These are phyloP conservation scores for Cyclotella distinguenda DNA, from an alignment of 108 stramenopile species.

Conservation along the genomic window DNA sequence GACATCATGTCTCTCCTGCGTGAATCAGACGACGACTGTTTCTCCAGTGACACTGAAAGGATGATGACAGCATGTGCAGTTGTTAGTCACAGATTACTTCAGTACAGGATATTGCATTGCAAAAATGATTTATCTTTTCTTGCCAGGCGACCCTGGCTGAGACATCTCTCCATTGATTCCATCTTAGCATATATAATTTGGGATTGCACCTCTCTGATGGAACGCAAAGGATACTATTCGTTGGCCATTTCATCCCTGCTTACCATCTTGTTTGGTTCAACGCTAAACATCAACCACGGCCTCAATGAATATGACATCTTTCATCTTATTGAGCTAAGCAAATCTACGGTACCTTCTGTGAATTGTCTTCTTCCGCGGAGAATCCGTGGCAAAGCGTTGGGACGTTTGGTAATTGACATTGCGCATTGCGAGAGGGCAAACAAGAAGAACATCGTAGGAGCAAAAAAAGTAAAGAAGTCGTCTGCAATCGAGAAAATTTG, in stretches of 20 bases:
- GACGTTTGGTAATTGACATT: slow-evolving; percentile 71
- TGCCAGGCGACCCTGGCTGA: slow-evolving; percentile 63
- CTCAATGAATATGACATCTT: not conserved
- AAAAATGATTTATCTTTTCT: slow-evolving; percentile 12
- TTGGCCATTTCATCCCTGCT: slow-evolving; percentile 44
- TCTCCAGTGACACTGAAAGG: slow-evolving; percentile 58
- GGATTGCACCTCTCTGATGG: slow-evolving; percentile 72
- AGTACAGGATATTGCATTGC: slow-evolving; percentile 20
- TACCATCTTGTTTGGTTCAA: slow-evolving; percentile 42
- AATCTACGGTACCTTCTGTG: slow-evolving; percentile 15
- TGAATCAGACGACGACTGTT: slow-evolving; percentile 16
- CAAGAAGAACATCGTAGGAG: slow-evolving; percentile 18
- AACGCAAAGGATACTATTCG: slow-evolving; percentile 55
- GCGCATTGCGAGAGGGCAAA: slow-evolving; percentile 47
- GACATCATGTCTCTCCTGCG: slow-evolving; percentile 23
- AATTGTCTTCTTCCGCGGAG: slow-evolving; percentile 54
- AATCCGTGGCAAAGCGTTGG: slow-evolving; percentile 80
- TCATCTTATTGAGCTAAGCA: not conserved
- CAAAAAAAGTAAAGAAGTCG: slow-evolving; percentile 26
- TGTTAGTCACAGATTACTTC: slow-evolving; percentile 48
- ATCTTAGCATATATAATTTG: slow-evolving; percentile 70
- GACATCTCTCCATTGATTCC: slow-evolving; percentile 79
- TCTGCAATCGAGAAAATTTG: slow-evolving; percentile 23
- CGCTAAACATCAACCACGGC: not conserved
- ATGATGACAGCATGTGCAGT: slow-evolving; percentile 54